Conservation (phyloP, 139 green algal species). For the Microglena sp. region DNA sequence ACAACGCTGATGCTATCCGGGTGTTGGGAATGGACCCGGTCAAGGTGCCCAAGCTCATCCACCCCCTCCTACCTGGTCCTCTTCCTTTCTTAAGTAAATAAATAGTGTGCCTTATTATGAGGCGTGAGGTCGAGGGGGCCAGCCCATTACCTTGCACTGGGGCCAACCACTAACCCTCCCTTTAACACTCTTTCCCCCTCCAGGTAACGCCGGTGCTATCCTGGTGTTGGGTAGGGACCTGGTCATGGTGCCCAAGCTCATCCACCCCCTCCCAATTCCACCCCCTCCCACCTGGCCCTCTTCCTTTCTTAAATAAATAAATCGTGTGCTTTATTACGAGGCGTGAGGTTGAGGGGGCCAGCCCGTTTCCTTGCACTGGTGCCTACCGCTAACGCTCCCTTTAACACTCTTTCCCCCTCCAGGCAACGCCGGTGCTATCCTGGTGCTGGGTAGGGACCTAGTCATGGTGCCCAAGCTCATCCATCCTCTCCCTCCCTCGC, state of each 20-base stretch:
- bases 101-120: slow-evolving; percentile 58
- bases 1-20: slow-evolving; percentile 89
- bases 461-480: slow-evolving; percentile 99
- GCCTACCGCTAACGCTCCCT: too few species aligned
- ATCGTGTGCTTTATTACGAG: slow-evolving; percentile 46
- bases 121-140: too few species aligned
- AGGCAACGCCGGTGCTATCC: too few species aligned
- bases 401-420: too few species aligned
- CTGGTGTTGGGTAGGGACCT: slow-evolving; percentile 91
- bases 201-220: too few species aligned
- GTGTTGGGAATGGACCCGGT: slow-evolving; percentile 88
- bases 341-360: too few species aligned
- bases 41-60: slow-evolving; percentile 63
- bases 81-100: slow-evolving; percentile 64
- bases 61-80: slow-evolving; percentile 75
- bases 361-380: too few species aligned
- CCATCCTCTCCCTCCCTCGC: slow-evolving; percentile 87
- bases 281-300: slow-evolving; percentile 66
- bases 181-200: too few species aligned
- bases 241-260: slow-evolving; percentile 69
- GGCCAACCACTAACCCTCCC: too few species aligned
- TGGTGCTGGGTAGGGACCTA: slow-evolving; percentile 90
- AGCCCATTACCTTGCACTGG: too few species aligned
- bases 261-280: slow-evolving; percentile 90
- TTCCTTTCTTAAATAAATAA: too few species aligned